Evolutionary conservation across 1,284 basidiomycete species (phyloP), one percentile per base, ranked within the genome.

Genomic region (Irpex rosettiformis): DNA sequence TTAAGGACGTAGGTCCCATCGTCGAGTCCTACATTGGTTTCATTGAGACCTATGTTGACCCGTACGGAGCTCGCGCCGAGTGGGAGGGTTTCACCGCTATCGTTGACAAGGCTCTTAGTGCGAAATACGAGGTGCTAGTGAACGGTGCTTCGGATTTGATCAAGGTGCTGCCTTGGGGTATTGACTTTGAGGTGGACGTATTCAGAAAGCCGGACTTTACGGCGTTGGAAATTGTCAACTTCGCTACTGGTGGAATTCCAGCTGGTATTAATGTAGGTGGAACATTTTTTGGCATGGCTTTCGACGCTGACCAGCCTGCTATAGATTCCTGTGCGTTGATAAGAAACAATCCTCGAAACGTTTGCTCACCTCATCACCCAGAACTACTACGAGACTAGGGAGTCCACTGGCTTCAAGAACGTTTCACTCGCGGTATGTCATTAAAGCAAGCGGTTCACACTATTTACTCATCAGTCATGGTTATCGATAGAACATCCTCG

Each of bases 51-150:
- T 94, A 94, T 62, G 87, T 93, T 18, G 92, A 94, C 68, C 93
- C 92, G 7, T 92, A 90, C 62, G 90, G 88, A 51, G 86, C 81
- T 25, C 83, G 89, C 55, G 91, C 91, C 0, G 92, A 94, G 70
- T 94, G 91, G 90, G 91, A 94, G 82, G 91, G 91, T 33, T 94
- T 94, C 71, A 91, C 91, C 28, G 91, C 92, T 4, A 88, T 93
- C 63, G 93, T 94, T 53, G 84, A 94, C 77, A 94, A 94, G 73
- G 75, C 82, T 60, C 78, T 91, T 55, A 91, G 89, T 65, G 84
- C 84, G 6, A 93, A 91, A 73, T 94, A 93, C 66, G 89, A 89
- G 65, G 80, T 72, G 13, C 79, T 94, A 25, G 91, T 94, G 30
- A 77, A 88, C 56, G 72, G 79, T 27, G 93, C 92, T 13, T 85